Percentiles rank a stretch among this genome's conserved stretches.
These are phyloP conservation scores for Cladobotryum mycophilum DNA, from an alignment of 2,329 filamentous ascomycete species.

Conservation along the genomic window DNA sequence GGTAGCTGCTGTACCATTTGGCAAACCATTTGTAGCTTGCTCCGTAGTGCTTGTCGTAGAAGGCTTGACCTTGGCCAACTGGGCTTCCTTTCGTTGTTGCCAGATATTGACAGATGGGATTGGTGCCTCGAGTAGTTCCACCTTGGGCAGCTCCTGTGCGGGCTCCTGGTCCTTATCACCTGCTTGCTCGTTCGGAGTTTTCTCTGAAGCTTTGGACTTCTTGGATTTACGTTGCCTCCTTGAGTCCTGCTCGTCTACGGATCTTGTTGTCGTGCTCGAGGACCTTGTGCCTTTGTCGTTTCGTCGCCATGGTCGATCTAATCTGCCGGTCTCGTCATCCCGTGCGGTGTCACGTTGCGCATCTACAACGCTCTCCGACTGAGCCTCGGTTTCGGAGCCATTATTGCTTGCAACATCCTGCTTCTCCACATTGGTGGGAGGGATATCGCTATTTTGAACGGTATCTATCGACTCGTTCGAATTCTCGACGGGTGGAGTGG, in stretches of 20 bases:
- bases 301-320: conserved; percentile 36
- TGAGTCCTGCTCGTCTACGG: conserved; percentile 53
- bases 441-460: conserved; percentile 18
- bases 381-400: conserved; percentile 32
- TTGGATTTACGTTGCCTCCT: conserved; percentile 52
- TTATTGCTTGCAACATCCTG: conserved; percentile 28
- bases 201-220: conserved; percentile 44
- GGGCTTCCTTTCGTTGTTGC: conserved; percentile 68
- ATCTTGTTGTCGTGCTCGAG: conserved; percentile 58
- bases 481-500: conserved; percentile 18
- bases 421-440: conserved; percentile 23
- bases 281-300: conserved; percentile 48
- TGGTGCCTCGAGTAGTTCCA: conserved; percentile 72
- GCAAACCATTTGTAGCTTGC: conserved; percentile 24
- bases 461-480: conserved; percentile 21
- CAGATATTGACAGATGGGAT: conserved; percentile 82
- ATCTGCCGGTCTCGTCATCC: conserved; percentile 33
- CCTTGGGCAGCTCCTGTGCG: conserved; percentile 44
- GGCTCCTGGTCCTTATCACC: conserved; percentile 51
- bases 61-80: conserved; percentile 46
- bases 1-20: conserved; percentile 39
- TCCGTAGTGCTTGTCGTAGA: conserved; percentile 29
- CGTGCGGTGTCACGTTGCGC: conserved; percentile 27
- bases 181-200: conserved; percentile 43
- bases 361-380: conserved; percentile 29